Percentiles rank a stretch among this genome's conserved stretches.
Evolutionary conservation across 2,329 filamentous ascomycete genomes (phyloP).

Genomic region (Gnomoniopsis sp.): DNA sequence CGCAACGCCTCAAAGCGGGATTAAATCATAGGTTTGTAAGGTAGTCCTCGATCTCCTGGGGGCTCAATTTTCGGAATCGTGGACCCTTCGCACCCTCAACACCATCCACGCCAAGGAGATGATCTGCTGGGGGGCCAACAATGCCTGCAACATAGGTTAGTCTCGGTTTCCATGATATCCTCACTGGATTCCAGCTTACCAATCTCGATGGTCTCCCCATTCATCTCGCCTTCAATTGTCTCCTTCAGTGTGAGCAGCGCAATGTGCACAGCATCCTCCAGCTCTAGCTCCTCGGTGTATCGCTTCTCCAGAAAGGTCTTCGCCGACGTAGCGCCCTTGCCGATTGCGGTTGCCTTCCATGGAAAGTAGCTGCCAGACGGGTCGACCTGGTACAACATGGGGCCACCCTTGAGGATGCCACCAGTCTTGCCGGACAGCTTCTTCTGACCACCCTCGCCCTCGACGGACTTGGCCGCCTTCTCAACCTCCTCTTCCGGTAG

Average conservation of each 20-base stretch:
- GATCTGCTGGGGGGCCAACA: conserved; percentile 88
- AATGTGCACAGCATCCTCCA: conserved; percentile 98
- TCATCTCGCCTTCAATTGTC: conserved; percentile 99
- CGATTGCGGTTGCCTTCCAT: conserved; percentile 98
- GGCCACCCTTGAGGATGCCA: conserved; percentile 90
- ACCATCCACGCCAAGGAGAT: conserved; percentile 86
- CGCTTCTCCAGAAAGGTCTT: conserved; percentile 99
- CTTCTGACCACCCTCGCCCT: conserved; percentile 63
- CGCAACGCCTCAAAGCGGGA: conserved; percentile 21
- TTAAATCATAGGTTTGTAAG: conserved; percentile 84
- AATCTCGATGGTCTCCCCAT: conserved; percentile 96
- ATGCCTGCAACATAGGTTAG: conserved; percentile 59
- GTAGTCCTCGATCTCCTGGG: conserved; percentile 99
- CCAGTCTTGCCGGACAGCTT: conserved; percentile 83
- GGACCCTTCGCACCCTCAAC: conserved; percentile 82
- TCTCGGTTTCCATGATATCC: not conserved
- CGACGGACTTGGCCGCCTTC: conserved; percentile 49
- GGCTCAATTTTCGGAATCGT: conserved; percentile 88
- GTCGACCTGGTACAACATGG: conserved; percentile 97
- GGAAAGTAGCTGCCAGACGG: conserved; percentile 99
- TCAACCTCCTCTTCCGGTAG: conserved; percentile 75
- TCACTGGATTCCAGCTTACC: conserved; percentile 51
- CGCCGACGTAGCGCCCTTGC: conserved; percentile 95
- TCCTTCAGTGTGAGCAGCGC: conserved; percentile 96
- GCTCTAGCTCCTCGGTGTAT: conserved; percentile 93